Conservation (phyloP, 352 stramenopile genomes). For the Phytophthora litchii region DNA sequence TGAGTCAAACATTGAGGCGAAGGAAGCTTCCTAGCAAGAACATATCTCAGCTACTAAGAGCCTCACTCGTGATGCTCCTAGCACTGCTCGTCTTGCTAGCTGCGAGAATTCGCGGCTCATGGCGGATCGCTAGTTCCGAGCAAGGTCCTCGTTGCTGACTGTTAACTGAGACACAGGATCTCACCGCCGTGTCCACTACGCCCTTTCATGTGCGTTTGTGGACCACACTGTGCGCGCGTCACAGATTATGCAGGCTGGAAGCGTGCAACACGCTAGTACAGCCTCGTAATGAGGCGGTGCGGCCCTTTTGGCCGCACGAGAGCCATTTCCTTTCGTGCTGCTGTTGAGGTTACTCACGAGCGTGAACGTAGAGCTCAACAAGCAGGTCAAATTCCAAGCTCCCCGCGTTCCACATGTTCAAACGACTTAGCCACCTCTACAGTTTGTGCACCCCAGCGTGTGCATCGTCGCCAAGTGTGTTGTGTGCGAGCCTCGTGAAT, state of each 20-base stretch:
- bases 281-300: background rate
- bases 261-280: no score
- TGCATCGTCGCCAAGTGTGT: constrained; percentile 6
- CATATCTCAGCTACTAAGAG: constrained; percentile 4
- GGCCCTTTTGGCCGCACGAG: constrained; percentile 26
- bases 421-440: constrained; percentile 5
- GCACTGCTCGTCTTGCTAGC: background rate
- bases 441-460: constrained; percentile 9
- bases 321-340: constrained; percentile 18
- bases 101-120: background rate
- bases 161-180: background rate
- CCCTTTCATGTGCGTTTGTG: constrained; percentile 16
- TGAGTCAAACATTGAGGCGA: background rate
- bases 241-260: constrained; percentile 7
- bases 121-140: background rate
- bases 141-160: background rate
- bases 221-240: constrained; percentile 19
- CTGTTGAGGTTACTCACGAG: constrained; percentile 21
- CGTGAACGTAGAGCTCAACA: constrained; percentile 14
- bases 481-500: constrained; percentile 7
- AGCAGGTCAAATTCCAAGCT: constrained; percentile 24
- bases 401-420: constrained; percentile 13
- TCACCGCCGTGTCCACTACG: background rate
- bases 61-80: background rate
- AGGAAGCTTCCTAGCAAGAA: constrained; percentile 6